Evolutionary conservation across 2,329 filamentous ascomycete genomes (phyloP), one percentile per base, ranked within the genome.

Genomic region (Colletotrichum sojae): DNA sequence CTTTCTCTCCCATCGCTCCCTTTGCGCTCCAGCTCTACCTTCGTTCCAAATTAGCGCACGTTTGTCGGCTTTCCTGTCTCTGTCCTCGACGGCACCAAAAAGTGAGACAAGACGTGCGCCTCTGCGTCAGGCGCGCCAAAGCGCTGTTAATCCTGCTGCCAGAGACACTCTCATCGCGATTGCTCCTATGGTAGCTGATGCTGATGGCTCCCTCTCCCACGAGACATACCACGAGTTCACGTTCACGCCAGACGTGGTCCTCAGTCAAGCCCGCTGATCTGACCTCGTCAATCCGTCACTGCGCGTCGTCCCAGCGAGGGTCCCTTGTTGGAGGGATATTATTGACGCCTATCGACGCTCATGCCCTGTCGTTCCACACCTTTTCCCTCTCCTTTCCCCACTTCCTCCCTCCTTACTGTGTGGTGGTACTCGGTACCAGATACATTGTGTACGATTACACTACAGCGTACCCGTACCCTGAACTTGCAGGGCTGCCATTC

Each of bases 321-420:
- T 53, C 54, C 65, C 65, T 58, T 36, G 65, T 54, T 48, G 65
- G 46, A 63, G 60, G 48, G 48, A 64, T 43, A 64, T 52, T 64
- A 20, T 63, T 18, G 52, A 63, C 46, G 60, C 46, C 52, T 57
- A 53, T 67, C 61, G 49, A 54, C 43, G 25, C 40, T 55, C 36
- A 53, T 16, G 40, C 60, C 39, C 53, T 53, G 43, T 39, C 6
- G n/a, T 46, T 66, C 39, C 64, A 60, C 65, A 53, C 45, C 53
- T 31, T 18, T 27, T 8, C 51, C 36, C 25, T 39, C 27, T n/a
- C 63, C 43, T 27, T 5, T 5, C n/a, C 25, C 51, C 36, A 40
- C 43, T 22, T 9, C 43, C 16, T 31, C 31, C 22, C 57, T 27
- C 27, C 56, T 48, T 45, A 58, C 55, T 25, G 22, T 25, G 22